A percentile compares a stretch with the other conserved stretches of the same genome.
Conservation (phyloP, 148 eudicot genomes). For the Cornus controversa region DNA sequence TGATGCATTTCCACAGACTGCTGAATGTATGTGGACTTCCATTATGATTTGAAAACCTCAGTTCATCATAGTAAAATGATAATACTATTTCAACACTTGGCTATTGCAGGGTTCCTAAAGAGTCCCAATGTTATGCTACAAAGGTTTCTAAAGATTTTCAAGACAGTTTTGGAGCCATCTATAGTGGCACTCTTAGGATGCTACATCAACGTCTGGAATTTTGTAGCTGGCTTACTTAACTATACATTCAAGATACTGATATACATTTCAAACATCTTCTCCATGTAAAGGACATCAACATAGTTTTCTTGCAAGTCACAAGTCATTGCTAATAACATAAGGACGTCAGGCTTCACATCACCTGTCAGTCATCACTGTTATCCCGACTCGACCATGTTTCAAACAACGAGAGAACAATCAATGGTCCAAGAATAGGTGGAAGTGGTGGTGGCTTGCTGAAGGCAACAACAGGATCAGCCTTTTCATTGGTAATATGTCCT, state of each 20-base stretch:
- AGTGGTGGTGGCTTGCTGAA: conserved; percentile 68
- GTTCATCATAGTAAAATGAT: neutral
- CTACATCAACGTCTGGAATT: conserved; percentile 55
- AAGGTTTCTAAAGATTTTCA: conserved; percentile 38
- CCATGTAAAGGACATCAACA: conserved; percentile 8
- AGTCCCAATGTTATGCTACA: conserved; percentile 57
- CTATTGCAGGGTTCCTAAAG: conserved; percentile 63
- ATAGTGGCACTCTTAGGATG: conserved; percentile 55
- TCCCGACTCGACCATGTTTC: conserved; percentile 45
- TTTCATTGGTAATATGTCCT: conserved; percentile 24
- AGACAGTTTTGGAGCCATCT: conserved; percentile 37
- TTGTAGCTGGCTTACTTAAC: conserved; percentile 28
- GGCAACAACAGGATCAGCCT: conserved; percentile 48
- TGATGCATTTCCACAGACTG: conserved; percentile 67
- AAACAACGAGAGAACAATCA: conserved; percentile 38
- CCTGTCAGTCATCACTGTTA: conserved; percentile 30
- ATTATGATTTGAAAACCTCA: neutral
- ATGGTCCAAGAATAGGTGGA: conserved; percentile 47
- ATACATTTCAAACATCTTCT: conserved; percentile 25
- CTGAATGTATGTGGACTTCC: conserved; percentile 51
- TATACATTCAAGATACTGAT: conserved; percentile 35
- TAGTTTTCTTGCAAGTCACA: neutral
- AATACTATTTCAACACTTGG: neutral
- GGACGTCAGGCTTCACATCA: conserved; percentile 11
- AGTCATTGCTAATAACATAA: neutral